These are phyloP conservation scores for Apiotrichum mycotoxinovorans DNA, from an alignment of 1,284 basidiomycete species.

Conservation along the genomic window DNA sequence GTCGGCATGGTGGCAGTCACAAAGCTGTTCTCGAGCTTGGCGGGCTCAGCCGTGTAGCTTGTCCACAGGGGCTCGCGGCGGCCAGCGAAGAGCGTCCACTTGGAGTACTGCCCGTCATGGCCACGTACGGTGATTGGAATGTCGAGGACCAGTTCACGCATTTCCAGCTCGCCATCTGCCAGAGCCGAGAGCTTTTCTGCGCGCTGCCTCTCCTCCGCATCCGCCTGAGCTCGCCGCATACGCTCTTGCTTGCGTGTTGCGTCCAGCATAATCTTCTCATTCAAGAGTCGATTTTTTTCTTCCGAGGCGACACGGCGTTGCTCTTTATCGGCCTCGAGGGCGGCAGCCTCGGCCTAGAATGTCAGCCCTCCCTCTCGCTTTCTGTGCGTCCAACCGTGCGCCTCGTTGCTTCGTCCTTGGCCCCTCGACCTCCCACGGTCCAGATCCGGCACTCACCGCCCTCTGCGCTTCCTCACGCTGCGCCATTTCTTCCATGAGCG, in stretches of 20 bases:
- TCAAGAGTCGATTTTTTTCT: constrained; percentile 36
- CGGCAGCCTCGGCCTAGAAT: constrained; percentile 31
- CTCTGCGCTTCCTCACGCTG: constrained; percentile 44
- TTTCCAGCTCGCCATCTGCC: constrained; percentile 41
- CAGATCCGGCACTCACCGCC: constrained; percentile 31
- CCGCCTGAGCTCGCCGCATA: constrained; percentile 4
- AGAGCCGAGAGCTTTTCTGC: constrained; percentile 31
- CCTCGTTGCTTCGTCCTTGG: too few species aligned
- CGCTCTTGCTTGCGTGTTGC: constrained; percentile 36
- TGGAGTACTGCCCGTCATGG: constrained; percentile 33
- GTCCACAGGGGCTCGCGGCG: constrained; percentile 45
- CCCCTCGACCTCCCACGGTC: too few species aligned
- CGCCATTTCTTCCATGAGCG: constrained; percentile 49
- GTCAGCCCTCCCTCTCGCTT: background rate
- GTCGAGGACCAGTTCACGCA: constrained; percentile 34
- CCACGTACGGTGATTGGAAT: constrained; percentile 33
- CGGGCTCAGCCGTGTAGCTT: constrained; percentile 43
- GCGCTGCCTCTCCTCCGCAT: constrained; percentile 21
- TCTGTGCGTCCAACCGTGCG: too few species aligned
- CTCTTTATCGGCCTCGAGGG: constrained; percentile 29
- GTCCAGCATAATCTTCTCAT: constrained; percentile 41
- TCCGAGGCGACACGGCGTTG: constrained; percentile 26
- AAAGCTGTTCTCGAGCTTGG: constrained; percentile 48
- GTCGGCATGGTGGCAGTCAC: constrained; percentile 52
- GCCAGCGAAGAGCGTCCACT: constrained; percentile 44